These are phyloP conservation scores for Catenaria anguillulae DNA, from an alignment of 371 early-diverging fungal species.

Conservation along the genomic window DNA sequence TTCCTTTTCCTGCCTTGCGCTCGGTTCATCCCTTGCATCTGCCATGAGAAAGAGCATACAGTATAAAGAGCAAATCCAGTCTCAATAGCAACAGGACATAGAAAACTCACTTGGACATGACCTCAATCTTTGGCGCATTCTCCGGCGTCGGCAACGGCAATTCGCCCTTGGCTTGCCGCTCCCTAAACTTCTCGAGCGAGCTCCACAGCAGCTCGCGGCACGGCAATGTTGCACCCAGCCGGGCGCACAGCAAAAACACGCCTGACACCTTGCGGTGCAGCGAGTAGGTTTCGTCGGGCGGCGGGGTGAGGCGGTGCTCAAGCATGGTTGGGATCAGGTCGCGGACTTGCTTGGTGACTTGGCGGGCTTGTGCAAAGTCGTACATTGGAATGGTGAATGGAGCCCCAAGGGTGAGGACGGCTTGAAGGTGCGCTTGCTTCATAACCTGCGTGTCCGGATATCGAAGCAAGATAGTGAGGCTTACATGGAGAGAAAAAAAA, in stretches of 20 bases:
- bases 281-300: conserved; percentile 91
- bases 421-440: conserved; percentile 77
- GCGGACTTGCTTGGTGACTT: conserved; percentile 64
- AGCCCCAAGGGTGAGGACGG: conserved; percentile 69
- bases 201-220: background rate
- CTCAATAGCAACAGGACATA: too few species aligned
- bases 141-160: conserved; percentile 12
- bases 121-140: background rate
- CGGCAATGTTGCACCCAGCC: background rate
- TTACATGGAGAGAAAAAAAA: background rate
- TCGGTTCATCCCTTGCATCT: too few species aligned
- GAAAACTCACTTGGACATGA: too few species aligned
- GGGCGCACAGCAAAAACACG: conserved; percentile 74
- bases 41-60: too few species aligned
- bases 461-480: background rate
- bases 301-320: conserved; percentile 79
- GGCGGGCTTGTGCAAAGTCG: conserved; percentile 57
- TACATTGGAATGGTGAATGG: conserved; percentile 58
- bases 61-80: too few species aligned
- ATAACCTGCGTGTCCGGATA: too few species aligned
- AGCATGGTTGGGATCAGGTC: conserved; percentile 88
- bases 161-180: conserved; percentile 43
- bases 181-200: background rate
- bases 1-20: too few species aligned
- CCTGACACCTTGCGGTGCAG: conserved; percentile 90